Percentiles rank a stretch among this genome's conserved stretches.
Conservation (phyloP, 108 stramenopile genomes). For the Nitzschia sp. region DNA sequence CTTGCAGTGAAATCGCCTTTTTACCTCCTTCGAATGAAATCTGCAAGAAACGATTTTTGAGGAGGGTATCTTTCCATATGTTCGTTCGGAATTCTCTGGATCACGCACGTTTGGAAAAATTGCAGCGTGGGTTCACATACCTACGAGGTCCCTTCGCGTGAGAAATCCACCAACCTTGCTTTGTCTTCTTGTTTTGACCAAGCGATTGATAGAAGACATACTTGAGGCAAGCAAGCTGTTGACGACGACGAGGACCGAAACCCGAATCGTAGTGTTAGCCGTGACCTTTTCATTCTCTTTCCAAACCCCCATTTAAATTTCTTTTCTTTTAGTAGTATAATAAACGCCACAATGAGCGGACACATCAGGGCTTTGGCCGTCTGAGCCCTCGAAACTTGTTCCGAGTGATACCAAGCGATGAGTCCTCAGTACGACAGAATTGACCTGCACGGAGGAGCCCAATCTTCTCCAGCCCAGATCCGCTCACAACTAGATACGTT, state of each 20-base stretch:
- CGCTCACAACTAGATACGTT: background rate
- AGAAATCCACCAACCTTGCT: too few relatives aligned
- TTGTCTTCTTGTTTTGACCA: too few relatives aligned
- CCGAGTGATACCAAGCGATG: background rate
- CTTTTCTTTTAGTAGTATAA: background rate
- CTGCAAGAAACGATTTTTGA: too few relatives aligned
- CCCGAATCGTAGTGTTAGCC: background rate
- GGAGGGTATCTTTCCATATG: too few relatives aligned
- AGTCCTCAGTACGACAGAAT: background rate
- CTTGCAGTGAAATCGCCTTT: too few relatives aligned
- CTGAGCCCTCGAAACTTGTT: constrained; percentile 6
- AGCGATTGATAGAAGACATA: too few relatives aligned
- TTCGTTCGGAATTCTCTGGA: too few relatives aligned
- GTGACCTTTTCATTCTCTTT: constrained; percentile 4
- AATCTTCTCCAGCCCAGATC: background rate
- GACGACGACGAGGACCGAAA: background rate
- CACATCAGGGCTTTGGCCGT: background rate
- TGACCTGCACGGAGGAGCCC: background rate
- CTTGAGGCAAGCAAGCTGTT: constrained; percentile 10
- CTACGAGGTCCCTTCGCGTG: too few relatives aligned
- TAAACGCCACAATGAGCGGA: constrained; percentile 5
- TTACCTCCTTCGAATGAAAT: too few relatives aligned
- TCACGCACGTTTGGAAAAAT: too few relatives aligned
- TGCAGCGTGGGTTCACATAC: too few relatives aligned
- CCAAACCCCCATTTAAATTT: background rate